phyloP scores from a whole-genome alignment of 1,284 basidiomycete species.

The Malassezia obtusa region DNA sequence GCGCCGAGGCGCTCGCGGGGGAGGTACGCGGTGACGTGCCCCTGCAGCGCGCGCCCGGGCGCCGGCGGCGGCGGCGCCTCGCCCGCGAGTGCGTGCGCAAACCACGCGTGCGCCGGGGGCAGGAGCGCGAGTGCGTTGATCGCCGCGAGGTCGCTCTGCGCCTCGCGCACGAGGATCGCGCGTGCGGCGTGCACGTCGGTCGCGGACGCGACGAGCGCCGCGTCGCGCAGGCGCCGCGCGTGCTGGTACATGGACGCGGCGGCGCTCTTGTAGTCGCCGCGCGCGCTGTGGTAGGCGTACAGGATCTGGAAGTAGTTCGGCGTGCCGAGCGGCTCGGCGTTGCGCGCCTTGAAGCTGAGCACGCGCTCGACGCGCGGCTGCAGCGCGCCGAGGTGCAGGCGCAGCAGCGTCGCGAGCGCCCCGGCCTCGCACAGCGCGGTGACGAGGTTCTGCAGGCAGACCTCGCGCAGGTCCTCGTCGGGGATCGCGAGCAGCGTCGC shows the following conservation, averaged over 20 bases:
- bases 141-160: constrained; percentile 69
- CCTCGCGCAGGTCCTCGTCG: constrained; percentile 68
- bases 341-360: constrained; percentile 84
- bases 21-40: constrained; percentile 63
- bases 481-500: constrained; percentile 31
- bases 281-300: constrained; percentile 64
- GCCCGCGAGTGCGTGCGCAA: constrained; percentile 51
- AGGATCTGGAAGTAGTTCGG: constrained; percentile 85
- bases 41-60: constrained; percentile 27
- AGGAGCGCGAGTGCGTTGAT: constrained; percentile 81
- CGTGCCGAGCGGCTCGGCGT: constrained; percentile 72
- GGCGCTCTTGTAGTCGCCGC: constrained; percentile 46
- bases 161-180: constrained; percentile 60
- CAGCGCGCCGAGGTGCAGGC: constrained; percentile 75
- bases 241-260: constrained; percentile 77
- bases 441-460: constrained; percentile 89
- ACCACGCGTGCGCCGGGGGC: constrained; percentile 72
- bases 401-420: constrained; percentile 66
- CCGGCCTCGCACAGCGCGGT: constrained; percentile 89
- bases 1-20: constrained; percentile 52
- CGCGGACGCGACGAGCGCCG: not conserved
- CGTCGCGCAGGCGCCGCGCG: constrained; percentile 62
- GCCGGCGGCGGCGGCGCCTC: not conserved
- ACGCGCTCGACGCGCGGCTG: constrained; percentile 79
- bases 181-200: not conserved